These are phyloP conservation scores for Grigorovia jiainica DNA, from an alignment of 805 yeast genomes.

Conservation along the genomic window DNA sequence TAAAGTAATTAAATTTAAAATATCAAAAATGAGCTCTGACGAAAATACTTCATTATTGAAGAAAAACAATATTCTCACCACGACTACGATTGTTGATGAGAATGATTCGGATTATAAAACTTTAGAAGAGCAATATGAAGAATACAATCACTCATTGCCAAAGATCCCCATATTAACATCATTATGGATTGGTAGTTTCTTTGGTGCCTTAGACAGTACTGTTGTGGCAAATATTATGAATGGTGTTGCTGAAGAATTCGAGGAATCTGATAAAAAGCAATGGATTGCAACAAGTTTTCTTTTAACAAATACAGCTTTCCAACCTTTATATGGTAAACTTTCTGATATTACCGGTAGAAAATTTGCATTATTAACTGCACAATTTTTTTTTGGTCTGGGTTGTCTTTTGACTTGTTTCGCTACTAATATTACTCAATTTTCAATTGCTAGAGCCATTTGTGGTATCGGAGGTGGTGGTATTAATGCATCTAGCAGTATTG, in stretches of 20 bases:
- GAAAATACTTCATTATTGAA: constrained; percentile 14
- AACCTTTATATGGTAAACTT: constrained; percentile 54
- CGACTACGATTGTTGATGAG: neutral
- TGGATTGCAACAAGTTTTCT: constrained; percentile 63
- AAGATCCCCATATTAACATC: constrained; percentile 29
- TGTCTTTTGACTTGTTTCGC: constrained; percentile 35
- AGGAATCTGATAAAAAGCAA: constrained; percentile 39
- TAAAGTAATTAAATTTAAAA: too few relatives aligned
- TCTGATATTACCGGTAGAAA: constrained; percentile 49
- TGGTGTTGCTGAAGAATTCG: constrained; percentile 38
- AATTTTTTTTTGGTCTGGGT: constrained; percentile 36
- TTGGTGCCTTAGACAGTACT: constrained; percentile 39
- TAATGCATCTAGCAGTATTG: constrained; percentile 62
- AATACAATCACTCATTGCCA: constrained; percentile 20
- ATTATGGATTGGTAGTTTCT: constrained; percentile 39
- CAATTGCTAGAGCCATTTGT: constrained; percentile 57
- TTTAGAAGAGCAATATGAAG: constrained; percentile 19
- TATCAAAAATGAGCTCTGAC: too few relatives aligned
- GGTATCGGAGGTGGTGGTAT: constrained; percentile 94
- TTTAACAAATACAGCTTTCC: constrained; percentile 57
- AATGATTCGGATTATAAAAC: constrained; percentile 2
- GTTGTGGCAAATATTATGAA: constrained; percentile 42
- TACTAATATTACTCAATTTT: constrained; percentile 28
- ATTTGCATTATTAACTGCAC: constrained; percentile 33
- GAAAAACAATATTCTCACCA: neutral